Evolutionary conservation across 2,329 filamentous ascomycete species (phyloP), one percentile per base, ranked within the genome.

Genomic region (Paecilomyces dactylethromorphus): DNA sequence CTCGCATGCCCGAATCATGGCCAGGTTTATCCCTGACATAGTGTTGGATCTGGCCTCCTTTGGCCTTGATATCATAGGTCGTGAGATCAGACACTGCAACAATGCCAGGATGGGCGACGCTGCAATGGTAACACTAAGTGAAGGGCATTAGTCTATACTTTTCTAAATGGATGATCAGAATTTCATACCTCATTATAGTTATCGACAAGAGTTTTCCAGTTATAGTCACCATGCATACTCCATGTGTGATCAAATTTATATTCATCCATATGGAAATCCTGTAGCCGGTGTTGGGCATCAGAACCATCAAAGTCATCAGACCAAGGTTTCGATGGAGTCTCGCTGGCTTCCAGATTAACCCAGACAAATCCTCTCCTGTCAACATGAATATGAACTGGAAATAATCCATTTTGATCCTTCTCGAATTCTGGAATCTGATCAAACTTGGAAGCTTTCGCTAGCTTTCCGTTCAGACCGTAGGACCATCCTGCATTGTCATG

Each of bases 201-300:
- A 67, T 87, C 85, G 15, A 81, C 79, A 35, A 85, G 69, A 21
- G 82, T 81, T 73, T 86, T 86, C 83, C 83, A 86, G 72, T 86
- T 85, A 67, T 81, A 84, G 33, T 81, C 77, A 0, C 79, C 81
- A 54, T 83, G 77, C 78, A 84, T 81, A 61, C 82, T 77, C 80
- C 82, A 85, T 15, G 73, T 71, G 66, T 85, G 82, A 63, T 85
- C 81, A 63, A 85, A 85, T 24, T 72, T 67, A 67, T 85, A 87
- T 12, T 68, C 58, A 56, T 83, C 74, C 60, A 81, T 81, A 67
- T 81, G 73, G 69, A 80, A 82, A 53, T 73, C 64, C 10, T 73
- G 65, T 63, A 81, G 79, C 32, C 81, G 71, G 24, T 73, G 68
- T 59, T 82, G 81, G 49, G 71, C 66, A 55, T 84, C 81, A 13